Percentiles rank a stretch among this genome's conserved stretches.
phyloP scores from a whole-genome alignment of 2,329 filamentous ascomycete species.

The Sporothrix dimorphospora region DNA sequence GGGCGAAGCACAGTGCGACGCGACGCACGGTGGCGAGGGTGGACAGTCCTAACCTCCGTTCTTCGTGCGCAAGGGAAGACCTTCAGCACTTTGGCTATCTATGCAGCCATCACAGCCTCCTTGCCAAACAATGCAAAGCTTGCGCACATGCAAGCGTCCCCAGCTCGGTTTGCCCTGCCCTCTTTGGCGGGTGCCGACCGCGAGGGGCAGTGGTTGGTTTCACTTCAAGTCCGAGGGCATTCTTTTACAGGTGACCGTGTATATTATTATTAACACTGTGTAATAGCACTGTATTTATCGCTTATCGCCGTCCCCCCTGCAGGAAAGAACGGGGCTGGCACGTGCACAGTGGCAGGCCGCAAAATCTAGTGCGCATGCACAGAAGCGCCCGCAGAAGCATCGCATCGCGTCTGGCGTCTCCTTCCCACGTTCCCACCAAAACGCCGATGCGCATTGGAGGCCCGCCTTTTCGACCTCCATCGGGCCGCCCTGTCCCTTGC shows the following conservation, averaged over 20 bases:
- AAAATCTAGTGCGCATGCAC: slow-evolving; percentile 16
- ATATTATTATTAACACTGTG: neutral
- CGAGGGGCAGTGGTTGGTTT: neutral
- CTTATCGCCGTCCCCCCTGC: slow-evolving; percentile 17
- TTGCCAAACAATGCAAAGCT: slow-evolving; percentile 15
- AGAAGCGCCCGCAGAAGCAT: slow-evolving; percentile 19
- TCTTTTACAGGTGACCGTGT: neutral
- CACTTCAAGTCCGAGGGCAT: slow-evolving; percentile 16
- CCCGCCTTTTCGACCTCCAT: slow-evolving; percentile 20
- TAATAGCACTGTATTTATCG: slow-evolving; percentile 7
- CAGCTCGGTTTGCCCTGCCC: neutral
- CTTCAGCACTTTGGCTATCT: neutral
- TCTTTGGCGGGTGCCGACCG: neutral
- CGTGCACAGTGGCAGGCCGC: slow-evolving; percentile 13
- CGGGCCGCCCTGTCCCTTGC: neutral
- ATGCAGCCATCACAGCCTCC: slow-evolving; percentile 11
- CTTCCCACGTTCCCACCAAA: neutral
- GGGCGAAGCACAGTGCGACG: neutral
- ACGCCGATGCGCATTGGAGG: slow-evolving; percentile 15
- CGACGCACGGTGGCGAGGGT: neutral
- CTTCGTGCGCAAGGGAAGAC: neutral
- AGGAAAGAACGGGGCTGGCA: slow-evolving; percentile 12
- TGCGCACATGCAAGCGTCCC: neutral
- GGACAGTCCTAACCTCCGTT: neutral
- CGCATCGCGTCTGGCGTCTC: slow-evolving; percentile 21